Percentiles rank a stretch among this genome's conserved stretches.
Conservation (phyloP, 768 basidiomycete genomes). For the Xerocomus spinulosus region DNA sequence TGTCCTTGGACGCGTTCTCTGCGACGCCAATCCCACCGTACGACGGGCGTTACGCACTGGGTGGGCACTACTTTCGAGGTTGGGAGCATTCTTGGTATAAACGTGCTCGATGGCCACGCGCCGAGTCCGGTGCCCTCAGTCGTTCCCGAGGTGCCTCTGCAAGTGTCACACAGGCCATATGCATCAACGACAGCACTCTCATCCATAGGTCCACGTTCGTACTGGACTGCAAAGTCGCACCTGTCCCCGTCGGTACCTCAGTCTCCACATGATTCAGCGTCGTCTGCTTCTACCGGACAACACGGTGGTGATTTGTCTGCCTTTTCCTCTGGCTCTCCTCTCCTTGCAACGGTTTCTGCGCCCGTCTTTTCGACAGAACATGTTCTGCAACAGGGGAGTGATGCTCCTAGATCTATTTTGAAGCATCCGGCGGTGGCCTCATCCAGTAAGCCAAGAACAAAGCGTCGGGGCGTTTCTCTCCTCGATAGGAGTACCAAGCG, state of each 20-base stretch:
- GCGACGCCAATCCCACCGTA: conserved; percentile 21
- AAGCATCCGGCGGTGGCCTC: conserved; percentile 14
- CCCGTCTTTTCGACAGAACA: conserved; percentile 9
- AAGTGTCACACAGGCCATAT: conserved; percentile 3
- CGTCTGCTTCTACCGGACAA: conserved; percentile 14
- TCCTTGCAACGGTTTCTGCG: conserved; percentile 13
- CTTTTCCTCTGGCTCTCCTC: conserved; percentile 23
- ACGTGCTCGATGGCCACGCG: conserved; percentile 40
- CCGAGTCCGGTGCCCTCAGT: conserved; percentile 1
- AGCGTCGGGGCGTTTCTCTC: conserved; percentile 12
- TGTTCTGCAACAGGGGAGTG: conserved; percentile 3
- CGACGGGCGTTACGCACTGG: conserved; percentile 41
- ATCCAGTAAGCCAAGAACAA: conserved; percentile 3
- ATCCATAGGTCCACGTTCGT: conserved; percentile 20
- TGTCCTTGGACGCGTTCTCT: conserved; percentile 60
- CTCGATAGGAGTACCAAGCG: conserved; percentile 10
- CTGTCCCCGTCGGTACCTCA: conserved; percentile 11
- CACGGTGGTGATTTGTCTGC: conserved; percentile 9
- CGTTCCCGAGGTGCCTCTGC: conserved; percentile 2
- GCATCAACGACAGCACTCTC: conserved; percentile 21
- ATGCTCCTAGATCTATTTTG: conserved; percentile 22
- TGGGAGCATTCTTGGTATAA: conserved; percentile 69
- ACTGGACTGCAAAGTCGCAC: conserved; percentile 19
- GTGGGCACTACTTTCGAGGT: conserved; percentile 75
- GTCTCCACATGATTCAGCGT: conserved; percentile 2